Conservation (phyloP, 2,329 filamentous ascomycete species). For the Thielaviopsis punctulata region DNA sequence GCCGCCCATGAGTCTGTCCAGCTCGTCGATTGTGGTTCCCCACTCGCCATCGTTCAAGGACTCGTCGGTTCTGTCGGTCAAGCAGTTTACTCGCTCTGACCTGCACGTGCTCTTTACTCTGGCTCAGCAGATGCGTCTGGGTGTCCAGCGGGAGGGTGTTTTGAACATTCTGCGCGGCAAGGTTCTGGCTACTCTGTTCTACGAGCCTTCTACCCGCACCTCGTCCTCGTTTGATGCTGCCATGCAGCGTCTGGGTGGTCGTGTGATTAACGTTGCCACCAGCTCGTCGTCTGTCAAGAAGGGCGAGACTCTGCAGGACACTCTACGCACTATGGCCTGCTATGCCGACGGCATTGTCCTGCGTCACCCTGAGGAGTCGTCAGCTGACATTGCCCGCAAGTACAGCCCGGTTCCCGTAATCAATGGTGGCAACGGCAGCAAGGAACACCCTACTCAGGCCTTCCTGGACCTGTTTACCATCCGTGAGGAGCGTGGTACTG, state of each 20-base stretch:
- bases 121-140: constrained; percentile 91
- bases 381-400: constrained; percentile 66
- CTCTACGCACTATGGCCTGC: constrained; percentile 79
- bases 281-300: constrained; percentile 80
- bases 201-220: constrained; percentile 90
- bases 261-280: constrained; percentile 67
- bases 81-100: constrained; percentile 73
- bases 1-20: constrained; percentile 7
- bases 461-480: constrained; percentile 98
- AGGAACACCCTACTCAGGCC: constrained; percentile 93
- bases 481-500: constrained; percentile 88
- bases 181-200: constrained; percentile 86
- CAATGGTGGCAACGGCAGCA: constrained; percentile 90
- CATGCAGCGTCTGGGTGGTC: constrained; percentile 92
- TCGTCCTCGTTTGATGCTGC: constrained; percentile 93
- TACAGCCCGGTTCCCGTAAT: constrained; percentile 84
- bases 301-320: constrained; percentile 86
- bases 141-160: constrained; percentile 81
- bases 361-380: constrained; percentile 71
- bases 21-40: constrained; percentile 3
- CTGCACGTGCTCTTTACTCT: constrained; percentile 90
- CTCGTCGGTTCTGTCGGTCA: constrained; percentile 79
- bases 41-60: constrained; percentile 59
- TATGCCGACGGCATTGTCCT: constrained; percentile 94
- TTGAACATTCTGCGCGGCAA: constrained; percentile 73